A percentile compares a stretch with the other conserved stretches of the same genome.
phyloP scores from a whole-genome alignment of 805 yeast species.

The Starmerella sp. region DNA sequence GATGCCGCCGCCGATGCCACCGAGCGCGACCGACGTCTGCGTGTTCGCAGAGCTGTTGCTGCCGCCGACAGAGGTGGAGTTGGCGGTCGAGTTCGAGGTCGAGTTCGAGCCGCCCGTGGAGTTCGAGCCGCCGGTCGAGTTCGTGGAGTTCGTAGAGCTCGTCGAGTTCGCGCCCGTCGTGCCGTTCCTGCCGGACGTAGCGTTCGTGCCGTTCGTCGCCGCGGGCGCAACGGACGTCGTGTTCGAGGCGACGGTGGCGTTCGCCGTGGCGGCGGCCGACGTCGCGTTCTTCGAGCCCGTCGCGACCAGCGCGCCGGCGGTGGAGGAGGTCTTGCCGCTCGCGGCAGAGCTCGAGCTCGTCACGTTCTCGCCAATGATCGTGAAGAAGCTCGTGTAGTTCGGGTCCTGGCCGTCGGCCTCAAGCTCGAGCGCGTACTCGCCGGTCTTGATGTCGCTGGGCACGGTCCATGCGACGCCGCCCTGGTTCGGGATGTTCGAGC shows the following conservation, averaged over 20 bases:
- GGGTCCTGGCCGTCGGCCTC: slow-evolving; percentile 23
- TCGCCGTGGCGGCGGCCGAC: slow-evolving; percentile 2
- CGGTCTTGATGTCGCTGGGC: slow-evolving; percentile 26
- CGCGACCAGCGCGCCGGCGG: slow-evolving; percentile 12
- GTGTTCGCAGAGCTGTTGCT: slow-evolving; percentile 7
- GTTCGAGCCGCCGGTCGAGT: slow-evolving; percentile 1
- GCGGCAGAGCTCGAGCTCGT: slow-evolving; percentile 13
- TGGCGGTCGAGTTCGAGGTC: not conserved
- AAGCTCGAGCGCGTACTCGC: slow-evolving; percentile 29
- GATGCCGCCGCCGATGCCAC: not conserved
- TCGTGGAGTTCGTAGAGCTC: slow-evolving; percentile 2
- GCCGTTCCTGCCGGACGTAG: slow-evolving; percentile 1
- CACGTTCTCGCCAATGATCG: slow-evolving; percentile 20
- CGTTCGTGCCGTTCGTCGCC: not conserved
- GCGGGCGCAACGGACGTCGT: not conserved
- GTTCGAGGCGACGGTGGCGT: slow-evolving; percentile 1
- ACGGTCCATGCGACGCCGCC: slow-evolving; percentile 32
- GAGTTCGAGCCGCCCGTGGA: not conserved
- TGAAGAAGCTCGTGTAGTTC: slow-evolving; percentile 31
- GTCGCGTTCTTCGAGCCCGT: slow-evolving; percentile 11
- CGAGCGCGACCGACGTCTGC: slow-evolving; percentile 2
- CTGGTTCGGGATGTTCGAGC: slow-evolving; percentile 27
- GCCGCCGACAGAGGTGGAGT: slow-evolving; percentile 1
- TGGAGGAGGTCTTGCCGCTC: slow-evolving; percentile 10
- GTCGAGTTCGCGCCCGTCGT: slow-evolving; percentile 8